Conservation (phyloP, 2,329 filamentous ascomycete species). For the Catunica adiposa region DNA sequence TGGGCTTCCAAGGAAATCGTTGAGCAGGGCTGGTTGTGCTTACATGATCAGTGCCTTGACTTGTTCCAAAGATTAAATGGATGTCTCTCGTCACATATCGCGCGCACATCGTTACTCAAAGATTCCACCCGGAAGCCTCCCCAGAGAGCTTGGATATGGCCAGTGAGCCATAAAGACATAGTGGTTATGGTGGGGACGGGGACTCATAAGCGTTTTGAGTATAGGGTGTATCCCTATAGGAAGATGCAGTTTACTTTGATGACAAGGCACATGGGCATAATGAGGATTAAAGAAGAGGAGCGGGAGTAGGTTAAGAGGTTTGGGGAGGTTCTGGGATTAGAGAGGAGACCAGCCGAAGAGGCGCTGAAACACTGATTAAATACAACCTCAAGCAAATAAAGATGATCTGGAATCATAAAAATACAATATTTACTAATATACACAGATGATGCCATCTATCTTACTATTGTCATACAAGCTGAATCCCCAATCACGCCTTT, state of each 20-base stretch:
- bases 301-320: constrained; percentile 18
- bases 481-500: neutral
- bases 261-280: constrained; percentile 32
- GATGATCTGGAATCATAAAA: too few relatives aligned
- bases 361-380: too few relatives aligned
- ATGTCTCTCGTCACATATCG: too few relatives aligned
- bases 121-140: too few relatives aligned
- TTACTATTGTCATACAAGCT: neutral
- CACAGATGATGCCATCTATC: neutral
- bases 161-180: constrained; percentile 46
- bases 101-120: too few relatives aligned
- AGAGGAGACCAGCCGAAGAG: constrained; percentile 1
- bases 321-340: constrained; percentile 21
- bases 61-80: neutral
- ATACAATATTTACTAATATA: constrained; percentile 2
- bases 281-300: constrained; percentile 22
- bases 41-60: too few relatives aligned
- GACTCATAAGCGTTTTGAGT: constrained; percentile 45
- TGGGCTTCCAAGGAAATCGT: neutral
- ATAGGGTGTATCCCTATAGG: constrained; percentile 34
- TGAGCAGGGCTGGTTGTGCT: too few relatives aligned
- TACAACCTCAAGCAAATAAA: too few relatives aligned
- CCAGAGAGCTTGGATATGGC: constrained; percentile 22
- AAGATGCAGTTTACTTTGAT: constrained; percentile 41
- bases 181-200: constrained; percentile 44